Evolutionary conservation across 257 asterid genomes (phyloP).

Genomic region (Nicotiana noctiflora): DNA sequence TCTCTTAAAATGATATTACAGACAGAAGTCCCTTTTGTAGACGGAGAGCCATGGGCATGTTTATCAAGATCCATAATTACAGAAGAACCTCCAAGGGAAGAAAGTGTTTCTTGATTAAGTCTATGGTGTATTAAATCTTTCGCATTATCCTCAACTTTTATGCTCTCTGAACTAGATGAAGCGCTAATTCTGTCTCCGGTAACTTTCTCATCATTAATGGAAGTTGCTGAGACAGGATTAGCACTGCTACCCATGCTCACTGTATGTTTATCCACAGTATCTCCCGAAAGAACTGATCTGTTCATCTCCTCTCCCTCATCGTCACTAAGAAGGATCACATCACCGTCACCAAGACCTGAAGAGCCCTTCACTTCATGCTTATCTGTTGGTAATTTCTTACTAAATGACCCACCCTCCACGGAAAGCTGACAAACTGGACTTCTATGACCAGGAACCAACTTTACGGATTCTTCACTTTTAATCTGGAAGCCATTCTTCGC

Average conservation of each 20-base stretch:
- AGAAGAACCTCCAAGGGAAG: conserved; percentile 4
- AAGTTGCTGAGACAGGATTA: conserved; percentile 21
- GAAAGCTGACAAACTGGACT: conserved; percentile 22
- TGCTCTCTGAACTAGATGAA: conserved; percentile 28
- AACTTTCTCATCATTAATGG: conserved; percentile 12
- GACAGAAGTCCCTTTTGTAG: conserved; percentile 25
- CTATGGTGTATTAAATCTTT: conserved; percentile 24
- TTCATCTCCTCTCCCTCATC: conserved; percentile 51
- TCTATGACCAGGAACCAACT: conserved; percentile 23
- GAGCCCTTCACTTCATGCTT: conserved; percentile 32
- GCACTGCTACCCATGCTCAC: conserved; percentile 18
- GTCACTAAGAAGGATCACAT: conserved; percentile 56
- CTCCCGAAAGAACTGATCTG: conserved; percentile 27
- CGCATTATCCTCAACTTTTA: conserved; percentile 36
- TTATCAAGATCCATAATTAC: conserved; percentile 21
- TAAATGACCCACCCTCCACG: conserved; percentile 12
- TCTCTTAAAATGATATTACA: conserved; percentile 19
- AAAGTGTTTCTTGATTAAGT: conserved; percentile 18
- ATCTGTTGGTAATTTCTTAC: conserved; percentile 18
- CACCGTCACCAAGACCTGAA: conserved; percentile 29
- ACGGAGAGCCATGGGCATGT: conserved; percentile 7
- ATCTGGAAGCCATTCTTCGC: conserved; percentile 19
- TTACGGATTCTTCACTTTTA: conserved; percentile 27
- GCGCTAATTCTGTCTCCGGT: conserved; percentile 20
- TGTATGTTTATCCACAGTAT: conserved; percentile 23